A percentile compares a stretch with the other conserved stretches of the same genome.
Conservation (phyloP, 208 protist genomes). For the Leishmania arabica region DNA sequence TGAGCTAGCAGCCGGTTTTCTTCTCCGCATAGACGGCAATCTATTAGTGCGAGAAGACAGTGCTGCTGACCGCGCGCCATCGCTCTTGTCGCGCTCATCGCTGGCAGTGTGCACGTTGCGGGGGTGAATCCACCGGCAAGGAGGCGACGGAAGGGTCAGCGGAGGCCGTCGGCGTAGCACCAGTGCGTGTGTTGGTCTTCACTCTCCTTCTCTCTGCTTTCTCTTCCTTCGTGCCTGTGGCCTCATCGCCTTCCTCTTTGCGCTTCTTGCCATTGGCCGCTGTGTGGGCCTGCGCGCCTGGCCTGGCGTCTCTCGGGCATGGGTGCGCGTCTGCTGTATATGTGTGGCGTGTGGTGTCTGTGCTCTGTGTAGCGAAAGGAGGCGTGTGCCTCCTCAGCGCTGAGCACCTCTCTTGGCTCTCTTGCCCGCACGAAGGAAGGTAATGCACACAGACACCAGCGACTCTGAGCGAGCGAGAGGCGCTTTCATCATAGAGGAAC, state of each 20-base stretch:
- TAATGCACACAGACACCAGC: background rate
- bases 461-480: background rate
- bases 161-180: background rate
- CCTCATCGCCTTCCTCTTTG: background rate
- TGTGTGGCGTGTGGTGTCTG: too few species aligned
- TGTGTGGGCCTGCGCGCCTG: background rate
- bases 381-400: too few species aligned
- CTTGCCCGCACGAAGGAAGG: background rate
- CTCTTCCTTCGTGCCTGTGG: background rate
- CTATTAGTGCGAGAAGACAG: slow-evolving; percentile 6
- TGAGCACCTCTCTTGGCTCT: background rate
- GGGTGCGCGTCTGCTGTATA: too few species aligned
- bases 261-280: too few species aligned
- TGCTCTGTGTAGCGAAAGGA: too few species aligned
- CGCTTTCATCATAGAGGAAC: background rate
- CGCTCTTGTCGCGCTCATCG: background rate
- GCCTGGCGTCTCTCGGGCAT: too few species aligned
- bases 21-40: slow-evolving; percentile 18
- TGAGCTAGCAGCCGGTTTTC: background rate
- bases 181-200: background rate
- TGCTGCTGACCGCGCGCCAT: background rate
- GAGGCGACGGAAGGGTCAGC: background rate
- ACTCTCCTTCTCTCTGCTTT: background rate
- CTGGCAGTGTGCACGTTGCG: background rate
- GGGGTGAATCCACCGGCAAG: background rate